phyloP scores from a whole-genome alignment of 805 yeast species.

The Teunomyces kruisii region DNA sequence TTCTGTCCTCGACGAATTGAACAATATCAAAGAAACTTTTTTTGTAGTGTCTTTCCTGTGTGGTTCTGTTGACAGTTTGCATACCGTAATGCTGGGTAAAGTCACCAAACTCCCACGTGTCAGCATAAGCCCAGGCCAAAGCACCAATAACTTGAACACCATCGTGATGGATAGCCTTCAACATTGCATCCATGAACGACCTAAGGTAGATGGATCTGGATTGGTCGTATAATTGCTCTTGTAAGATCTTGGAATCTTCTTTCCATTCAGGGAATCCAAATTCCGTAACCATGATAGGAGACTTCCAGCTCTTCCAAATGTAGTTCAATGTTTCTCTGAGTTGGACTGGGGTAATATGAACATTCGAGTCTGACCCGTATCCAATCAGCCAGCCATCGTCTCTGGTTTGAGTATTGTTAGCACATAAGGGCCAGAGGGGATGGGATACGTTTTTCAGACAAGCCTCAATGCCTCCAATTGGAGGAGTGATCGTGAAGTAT shows the following conservation, averaged over 20 bases:
- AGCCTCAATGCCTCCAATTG: conserved; percentile 20
- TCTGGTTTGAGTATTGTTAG: conserved; percentile 11
- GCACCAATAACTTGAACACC: conserved; percentile 27
- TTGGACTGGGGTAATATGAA: conserved; percentile 21
- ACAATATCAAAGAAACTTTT: conserved; percentile 9
- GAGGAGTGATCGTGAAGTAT: conserved; percentile 17
- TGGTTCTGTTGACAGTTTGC: conserved; percentile 24
- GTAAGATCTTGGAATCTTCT: conserved; percentile 22
- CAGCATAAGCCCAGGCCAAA: conserved; percentile 33
- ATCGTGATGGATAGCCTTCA: conserved; percentile 22
- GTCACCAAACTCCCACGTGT: conserved; percentile 34
- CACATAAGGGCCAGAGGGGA: conserved; percentile 26
- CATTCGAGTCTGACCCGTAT: conserved; percentile 18
- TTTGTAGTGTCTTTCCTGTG: conserved; percentile 23
- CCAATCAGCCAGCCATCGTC: conserved; percentile 21
- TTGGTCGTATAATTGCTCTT: conserved; percentile 26
- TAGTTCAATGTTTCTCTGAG: conserved; percentile 25
- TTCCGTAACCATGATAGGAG: conserved; percentile 28
- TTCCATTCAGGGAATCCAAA: conserved; percentile 33
- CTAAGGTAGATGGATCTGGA: conserved; percentile 27
- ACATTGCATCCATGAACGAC: conserved; percentile 23
- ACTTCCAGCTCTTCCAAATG: conserved; percentile 20
- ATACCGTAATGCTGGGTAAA: conserved; percentile 19
- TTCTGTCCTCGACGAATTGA: conserved; percentile 1
- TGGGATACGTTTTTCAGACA: conserved; percentile 19